Evolutionary conservation across 306 rosid genomes (phyloP).

Genomic region (Citrullus colocynthis): DNA sequence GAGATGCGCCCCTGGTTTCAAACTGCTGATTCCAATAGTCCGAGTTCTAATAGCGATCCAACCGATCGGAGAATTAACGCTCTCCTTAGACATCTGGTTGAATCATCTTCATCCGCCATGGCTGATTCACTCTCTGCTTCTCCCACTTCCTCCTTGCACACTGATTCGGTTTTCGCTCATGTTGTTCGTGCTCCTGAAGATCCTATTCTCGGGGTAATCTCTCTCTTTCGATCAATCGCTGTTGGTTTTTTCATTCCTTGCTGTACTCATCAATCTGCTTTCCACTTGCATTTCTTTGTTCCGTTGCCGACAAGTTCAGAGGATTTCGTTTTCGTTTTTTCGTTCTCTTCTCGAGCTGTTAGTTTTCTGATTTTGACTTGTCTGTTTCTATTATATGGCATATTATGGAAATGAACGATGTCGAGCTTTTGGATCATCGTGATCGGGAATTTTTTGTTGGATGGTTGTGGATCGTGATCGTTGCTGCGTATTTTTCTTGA

Average conservation of each 20-base stretch:
- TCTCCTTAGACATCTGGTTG: constrained; percentile 35
- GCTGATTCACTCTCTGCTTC: constrained; percentile 37
- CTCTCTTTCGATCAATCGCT: not conserved
- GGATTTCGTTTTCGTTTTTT: not conserved
- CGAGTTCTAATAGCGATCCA: constrained; percentile 11
- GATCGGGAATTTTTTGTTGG: not conserved
- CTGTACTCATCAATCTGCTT: not conserved
- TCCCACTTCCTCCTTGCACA: constrained; percentile 32
- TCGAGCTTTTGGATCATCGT: not conserved
- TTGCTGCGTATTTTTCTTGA: not conserved
- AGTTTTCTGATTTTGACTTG: not conserved
- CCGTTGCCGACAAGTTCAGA: not conserved
- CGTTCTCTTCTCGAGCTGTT: not conserved
- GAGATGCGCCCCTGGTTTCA: constrained; percentile 62
- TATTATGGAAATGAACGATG: not conserved
- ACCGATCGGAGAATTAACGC: constrained; percentile 61
- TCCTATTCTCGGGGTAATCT: constrained; percentile 85
- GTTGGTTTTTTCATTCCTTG: not conserved
- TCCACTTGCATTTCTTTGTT: not conserved
- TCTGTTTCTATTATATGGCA: not conserved
- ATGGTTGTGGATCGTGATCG: not conserved
- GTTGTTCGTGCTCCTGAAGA: constrained; percentile 90
- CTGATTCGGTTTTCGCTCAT: constrained; percentile 65
- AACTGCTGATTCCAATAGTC: constrained; percentile 6
- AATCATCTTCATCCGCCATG: constrained; percentile 24